These are phyloP conservation scores for Pichia californica DNA, from an alignment of 805 yeast genomes.

Conservation along the genomic window DNA sequence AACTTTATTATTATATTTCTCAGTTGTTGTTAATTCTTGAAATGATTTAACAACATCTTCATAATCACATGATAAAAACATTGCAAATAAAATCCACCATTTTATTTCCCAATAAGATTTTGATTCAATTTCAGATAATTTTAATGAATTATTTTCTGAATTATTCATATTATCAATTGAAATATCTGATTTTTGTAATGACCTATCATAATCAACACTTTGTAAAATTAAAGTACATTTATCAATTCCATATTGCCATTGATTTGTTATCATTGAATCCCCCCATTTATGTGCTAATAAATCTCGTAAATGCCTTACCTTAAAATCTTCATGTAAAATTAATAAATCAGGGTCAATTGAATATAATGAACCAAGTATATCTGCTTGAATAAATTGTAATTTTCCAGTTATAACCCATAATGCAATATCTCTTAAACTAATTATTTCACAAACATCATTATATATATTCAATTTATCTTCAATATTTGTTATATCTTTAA, in stretches of 20 bases:
- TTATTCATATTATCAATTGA: slow-evolving; percentile 15
- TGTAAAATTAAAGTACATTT: slow-evolving; percentile 5
- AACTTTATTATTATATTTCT: not conserved
- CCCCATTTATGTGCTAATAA: slow-evolving; percentile 1
- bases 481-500: not conserved
- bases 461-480: not conserved
- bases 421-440: not conserved
- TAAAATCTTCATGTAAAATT: not conserved
- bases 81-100: slow-evolving; percentile 24
- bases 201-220: not conserved
- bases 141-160: slow-evolving; percentile 1
- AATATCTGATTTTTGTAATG: not conserved
- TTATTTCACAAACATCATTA: not conserved
- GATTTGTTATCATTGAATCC: not conserved
- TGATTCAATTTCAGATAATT: slow-evolving; percentile 1
- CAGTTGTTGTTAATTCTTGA: not conserved
- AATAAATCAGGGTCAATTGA: slow-evolving; percentile 3
- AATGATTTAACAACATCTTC: slow-evolving; percentile 13
- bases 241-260: slow-evolving; percentile 4
- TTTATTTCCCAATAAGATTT: slow-evolving; percentile 25
- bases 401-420: slow-evolving; percentile 3
- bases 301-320: not conserved
- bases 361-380: slow-evolving; percentile 3
- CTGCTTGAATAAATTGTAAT: slow-evolving; percentile 1
- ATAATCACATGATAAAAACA: slow-evolving; percentile 22